Base-by-base conservation (phyloP, 768 basidiomycete genomes). In the Cystofilobasidium macerans region DNA sequence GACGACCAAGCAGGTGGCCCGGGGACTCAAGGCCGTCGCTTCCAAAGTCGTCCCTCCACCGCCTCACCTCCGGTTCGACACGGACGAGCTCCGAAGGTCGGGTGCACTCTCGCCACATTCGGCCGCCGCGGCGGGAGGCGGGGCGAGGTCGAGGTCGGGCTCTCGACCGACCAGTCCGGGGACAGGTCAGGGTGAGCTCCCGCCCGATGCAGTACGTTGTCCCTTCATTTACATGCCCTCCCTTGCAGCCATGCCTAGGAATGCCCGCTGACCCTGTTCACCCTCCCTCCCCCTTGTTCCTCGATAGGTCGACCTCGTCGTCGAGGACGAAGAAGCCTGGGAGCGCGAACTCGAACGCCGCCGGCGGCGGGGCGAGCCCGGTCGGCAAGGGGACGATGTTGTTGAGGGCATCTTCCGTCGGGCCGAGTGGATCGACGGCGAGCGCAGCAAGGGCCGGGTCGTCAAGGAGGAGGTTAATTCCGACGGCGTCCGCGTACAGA, bases 221-320 rank as follows among this genome's bases (percentile, higher is more conserved):
- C 36, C 8, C 36, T 14, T 14, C 36, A 8, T 38, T 40, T 40
- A 16, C 38, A 8, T 40, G 38, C 38, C 38, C 16, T 8, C 38
- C 16, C 16, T 8, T 8, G 8, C 38, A 8, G 8, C 16, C 38
- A 8, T 40, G 8, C 16, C 38, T 40, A 8, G 38, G 38, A 40
- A 16, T 16, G 38, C 38, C 16, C 38, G 9, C 38, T 16, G 8
- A 16, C 38, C 9, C 38, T 40, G 16, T 16, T 16, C 42, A 13
- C 22, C 42, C 42, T 20, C 42, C 16, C 42, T 42, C 42, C 7
- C 42, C 42, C 13, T 42, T 18, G 14, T 8, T 16, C 38, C 38
- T 40, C 38, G 38, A 3, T 6, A 47, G 45, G 85, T 97, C 1
- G 94, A 99, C 72, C 79, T 99, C 22, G 82, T 97, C 6, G 84